phyloP scores from a whole-genome alignment of 257 asterid genomes.

The Rubia yunnanensis region DNA sequence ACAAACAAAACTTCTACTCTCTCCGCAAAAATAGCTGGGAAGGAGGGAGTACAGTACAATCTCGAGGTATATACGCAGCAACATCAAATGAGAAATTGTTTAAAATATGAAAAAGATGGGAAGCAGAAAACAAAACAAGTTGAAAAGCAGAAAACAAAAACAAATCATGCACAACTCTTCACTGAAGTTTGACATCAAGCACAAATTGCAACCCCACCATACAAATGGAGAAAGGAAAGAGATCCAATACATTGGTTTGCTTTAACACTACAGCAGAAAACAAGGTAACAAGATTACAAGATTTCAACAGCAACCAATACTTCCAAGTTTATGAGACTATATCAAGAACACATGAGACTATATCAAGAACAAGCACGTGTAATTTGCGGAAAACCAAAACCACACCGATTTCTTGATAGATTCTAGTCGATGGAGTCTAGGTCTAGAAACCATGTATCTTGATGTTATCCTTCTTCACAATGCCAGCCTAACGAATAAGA shows the following conservation, averaged over 20 bases:
- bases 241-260: background rate
- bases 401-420: background rate
- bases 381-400: background rate
- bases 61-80: too few relatives aligned
- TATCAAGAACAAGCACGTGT: slow-evolving; percentile 8
- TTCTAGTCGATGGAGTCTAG: slow-evolving; percentile 8
- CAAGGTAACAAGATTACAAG: background rate
- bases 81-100: too few relatives aligned
- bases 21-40: too few relatives aligned
- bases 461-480: slow-evolving; percentile 74
- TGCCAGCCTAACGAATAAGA: slow-evolving; percentile 41
- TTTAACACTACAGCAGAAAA: background rate
- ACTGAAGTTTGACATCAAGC: too few relatives aligned
- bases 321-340: background rate
- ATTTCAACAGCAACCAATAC: slow-evolving; percentile 9
- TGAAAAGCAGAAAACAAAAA: background rate
- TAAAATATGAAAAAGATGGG: too few relatives aligned
- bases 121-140: background rate
- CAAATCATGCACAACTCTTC: background rate
- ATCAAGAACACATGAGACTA: background rate
- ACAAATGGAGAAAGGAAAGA: background rate
- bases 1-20: too few relatives aligned
- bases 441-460: slow-evolving; percentile 73
- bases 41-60: too few relatives aligned
- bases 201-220: background rate